Conservation (phyloP, 305 asterid species). For the Solanum chacoense region DNA sequence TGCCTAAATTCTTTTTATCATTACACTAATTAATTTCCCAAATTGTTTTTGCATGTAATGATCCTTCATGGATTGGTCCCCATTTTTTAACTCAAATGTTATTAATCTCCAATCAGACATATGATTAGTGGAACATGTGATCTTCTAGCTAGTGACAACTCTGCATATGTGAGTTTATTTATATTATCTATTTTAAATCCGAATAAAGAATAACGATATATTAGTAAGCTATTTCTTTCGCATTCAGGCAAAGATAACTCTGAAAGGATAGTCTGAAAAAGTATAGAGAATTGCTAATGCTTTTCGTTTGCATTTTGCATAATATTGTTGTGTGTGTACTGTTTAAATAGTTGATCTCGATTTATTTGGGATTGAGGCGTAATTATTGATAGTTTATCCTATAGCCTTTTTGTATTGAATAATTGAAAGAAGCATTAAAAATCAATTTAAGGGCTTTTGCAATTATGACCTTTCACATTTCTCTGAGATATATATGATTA, state of each 20-base stretch:
- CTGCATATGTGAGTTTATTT: neutral
- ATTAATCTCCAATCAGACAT: neutral
- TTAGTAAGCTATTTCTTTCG: no score
- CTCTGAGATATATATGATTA: neutral
- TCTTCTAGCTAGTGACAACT: neutral
- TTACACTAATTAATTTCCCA: neutral
- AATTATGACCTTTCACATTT: neutral
- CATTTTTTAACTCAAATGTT: neutral
- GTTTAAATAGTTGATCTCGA: neutral
- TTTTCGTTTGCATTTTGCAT: neutral
- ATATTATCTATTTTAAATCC: neutral
- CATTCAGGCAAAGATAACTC: neutral
- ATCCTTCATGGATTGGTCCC: neutral
- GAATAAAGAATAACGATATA: neutral
- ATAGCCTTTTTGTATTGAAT: neutral
- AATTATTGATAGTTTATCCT: neutral
- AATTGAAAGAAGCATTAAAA: neutral
- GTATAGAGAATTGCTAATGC: neutral
- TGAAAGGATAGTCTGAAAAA: neutral
- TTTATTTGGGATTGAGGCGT: neutral
- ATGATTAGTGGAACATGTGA: constrained; percentile 5
- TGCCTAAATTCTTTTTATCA: constrained; percentile 16
- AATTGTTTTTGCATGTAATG: neutral
- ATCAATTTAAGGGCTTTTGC: neutral
- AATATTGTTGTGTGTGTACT: neutral